phyloP scores from a whole-genome alignment of 2,329 filamentous ascomycete species.

The Alternaria hordeiaustralica region DNA sequence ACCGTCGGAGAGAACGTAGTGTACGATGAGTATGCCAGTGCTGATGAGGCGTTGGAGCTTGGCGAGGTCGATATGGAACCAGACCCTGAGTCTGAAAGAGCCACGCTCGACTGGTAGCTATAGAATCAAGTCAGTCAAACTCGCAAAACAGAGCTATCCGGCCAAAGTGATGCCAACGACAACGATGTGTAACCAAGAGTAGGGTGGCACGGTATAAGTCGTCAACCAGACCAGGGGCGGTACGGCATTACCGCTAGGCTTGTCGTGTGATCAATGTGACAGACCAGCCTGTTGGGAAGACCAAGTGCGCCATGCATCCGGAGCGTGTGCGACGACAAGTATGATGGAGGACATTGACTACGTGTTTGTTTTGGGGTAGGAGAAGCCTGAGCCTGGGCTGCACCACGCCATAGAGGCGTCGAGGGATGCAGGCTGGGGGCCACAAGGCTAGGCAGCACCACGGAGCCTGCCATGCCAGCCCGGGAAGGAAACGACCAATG shows the following conservation, averaged over 20 bases:
- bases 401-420: conserved; percentile 46
- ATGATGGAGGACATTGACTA: conserved; percentile 46
- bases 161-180: conserved; percentile 41
- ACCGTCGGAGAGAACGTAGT: conserved; percentile 43
- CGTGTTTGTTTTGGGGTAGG: conserved; percentile 51
- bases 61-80: conserved; percentile 62
- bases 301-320: conserved; percentile 47
- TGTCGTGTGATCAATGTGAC: conserved; percentile 56
- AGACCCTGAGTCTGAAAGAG: conserved; percentile 63
- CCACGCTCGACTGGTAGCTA: conserved; percentile 59
- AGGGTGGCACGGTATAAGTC: conserved; percentile 51
- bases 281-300: conserved; percentile 48
- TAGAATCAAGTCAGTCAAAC: conserved; percentile 43
- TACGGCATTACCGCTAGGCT: conserved; percentile 47
- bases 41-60: conserved; percentile 58
- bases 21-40: conserved; percentile 53
- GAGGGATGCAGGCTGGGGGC: conserved; percentile 44
- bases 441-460: conserved; percentile 47
- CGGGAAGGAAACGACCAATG: conserved; percentile 47
- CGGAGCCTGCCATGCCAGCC: conserved; percentile 42
- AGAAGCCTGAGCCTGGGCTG: conserved; percentile 46
- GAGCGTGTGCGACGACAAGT: conserved; percentile 47
- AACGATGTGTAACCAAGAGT: conserved; percentile 48
- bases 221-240: conserved; percentile 45
- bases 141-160: conserved; percentile 38